Percentiles rank a stretch among this genome's conserved stretches.
Conservation (phyloP, 164 flowering plant genomes). For the Aristolochia contorta region DNA sequence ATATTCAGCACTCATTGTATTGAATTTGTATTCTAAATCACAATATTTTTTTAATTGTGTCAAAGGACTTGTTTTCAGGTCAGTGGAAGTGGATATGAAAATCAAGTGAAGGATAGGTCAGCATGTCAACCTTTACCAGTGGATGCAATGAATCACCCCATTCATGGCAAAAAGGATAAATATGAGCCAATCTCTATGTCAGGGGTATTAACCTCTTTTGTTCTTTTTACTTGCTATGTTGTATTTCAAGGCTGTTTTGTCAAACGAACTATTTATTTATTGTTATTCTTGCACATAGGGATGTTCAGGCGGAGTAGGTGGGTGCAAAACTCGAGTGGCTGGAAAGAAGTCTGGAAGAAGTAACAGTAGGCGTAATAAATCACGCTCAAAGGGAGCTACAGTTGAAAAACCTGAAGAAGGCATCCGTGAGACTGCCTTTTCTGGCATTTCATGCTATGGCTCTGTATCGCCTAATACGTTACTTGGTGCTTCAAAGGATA, state of each 20-base stretch:
- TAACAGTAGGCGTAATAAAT: conserved; percentile 29
- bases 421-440: conserved; percentile 16
- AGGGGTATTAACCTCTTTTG: too few species aligned
- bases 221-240: too few species aligned
- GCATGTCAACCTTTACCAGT: too few species aligned
- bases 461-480: conserved; percentile 5
- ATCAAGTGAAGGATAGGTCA: conserved; percentile 6
- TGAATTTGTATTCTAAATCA: not conserved
- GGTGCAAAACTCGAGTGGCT: conserved; percentile 28
- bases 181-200: too few species aligned
- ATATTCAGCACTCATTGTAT: conserved; percentile 9
- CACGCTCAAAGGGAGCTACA: conserved; percentile 12
- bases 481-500: conserved; percentile 10
- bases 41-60: conserved; percentile 10
- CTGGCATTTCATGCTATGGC: conserved; percentile 18
- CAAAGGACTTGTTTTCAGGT: conserved; percentile 30
- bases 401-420: conserved; percentile 15
- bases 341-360: conserved; percentile 45
- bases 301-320: conserved; percentile 20
- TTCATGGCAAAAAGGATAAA: too few species aligned
- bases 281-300: conserved; percentile 34
- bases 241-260: not conserved
- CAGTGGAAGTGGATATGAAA: conserved; percentile 15
- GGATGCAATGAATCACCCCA: too few species aligned
- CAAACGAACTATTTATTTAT: conserved; percentile 18